Evolutionary conservation across 208 protist genomes (phyloP), one percentile per base, ranked within the genome.

Genomic region (Leishmania tropica): DNA sequence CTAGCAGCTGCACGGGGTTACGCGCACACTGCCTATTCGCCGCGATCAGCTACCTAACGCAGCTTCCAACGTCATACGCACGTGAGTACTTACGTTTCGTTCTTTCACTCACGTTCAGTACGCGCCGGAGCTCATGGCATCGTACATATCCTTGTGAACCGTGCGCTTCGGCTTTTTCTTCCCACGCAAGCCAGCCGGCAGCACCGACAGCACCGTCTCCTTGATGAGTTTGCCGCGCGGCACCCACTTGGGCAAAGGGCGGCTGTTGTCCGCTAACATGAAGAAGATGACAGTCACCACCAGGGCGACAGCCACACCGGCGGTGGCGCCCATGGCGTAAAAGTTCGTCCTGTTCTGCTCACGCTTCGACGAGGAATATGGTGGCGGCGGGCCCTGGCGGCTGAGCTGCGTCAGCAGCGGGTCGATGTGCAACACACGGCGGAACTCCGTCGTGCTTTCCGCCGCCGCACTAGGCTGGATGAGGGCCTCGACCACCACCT

Each of bases 131-230:
- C 86, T 92, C 91, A 96, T 96, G 64, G 93, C 93, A 67, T 94
- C 93, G 86, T 96, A 96, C 93, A 96, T 94, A 73, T 95, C 91
- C 78, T 87, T 92, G 81, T 96, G 93, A 21, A 87, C 83, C 19
- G 90, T 75, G 3, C 37, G 85, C 81, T 94, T 94, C 78, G 35
- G 48, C 84, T 93, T 93, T 74, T 90, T 90, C 64, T 84, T 85
- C 0, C 76, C 76, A 31, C 85, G 84, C 84, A 93, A 75, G 65
- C 90, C 89, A 15, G 82, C 70, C 10, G 91, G 91, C 28, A 95
- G 78, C 51, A 93, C 83, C 31, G 91, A 93, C 45, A 96, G 87
- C 65, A 95, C 89, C 48, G 91, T 95, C 48, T 92, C 80, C 85
- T 95, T 95, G 60, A 95, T 86, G n/a, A 95, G 87, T 83, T 94